Evolutionary conservation across 129 eudicot genomes (phyloP), one percentile per base, ranked within the genome.

Genomic region (Ambrosia artemisiifolia): DNA sequence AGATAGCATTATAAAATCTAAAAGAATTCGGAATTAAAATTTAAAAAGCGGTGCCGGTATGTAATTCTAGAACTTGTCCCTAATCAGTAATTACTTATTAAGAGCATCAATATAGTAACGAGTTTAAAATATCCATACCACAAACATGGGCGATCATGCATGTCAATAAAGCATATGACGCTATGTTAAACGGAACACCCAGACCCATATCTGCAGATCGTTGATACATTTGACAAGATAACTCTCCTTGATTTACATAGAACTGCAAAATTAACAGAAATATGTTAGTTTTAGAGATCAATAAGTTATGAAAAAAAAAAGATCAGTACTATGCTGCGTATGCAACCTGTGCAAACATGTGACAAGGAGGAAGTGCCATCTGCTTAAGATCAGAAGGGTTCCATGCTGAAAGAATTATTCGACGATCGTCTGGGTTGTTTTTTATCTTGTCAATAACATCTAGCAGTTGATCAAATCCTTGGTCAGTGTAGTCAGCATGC

Each of bases 191-290:
- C 14, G 98, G 98, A 63, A 93, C 98, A 14, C 98, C 96, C 6
- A 93, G 86, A 65, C 96, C 98, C 96, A 93, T 89, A 79, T 93
- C 98, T 68, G 98, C 98, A 40, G 98, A 93, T 7, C 96, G 89
- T 78, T 93, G 98, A 79, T 93, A 93, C 98, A 93, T 90, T 76
- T 85, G 96, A 76, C 98, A 93, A 48, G 96, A 93, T 82, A 93
- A 74, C 82, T 93, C 98, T 50, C 98, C 96, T 28, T 90, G 87
- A 77, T 87, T 88, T 19, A 93, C 96, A 74, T 93, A 90, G 65
- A 93, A 93, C 98, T 93, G 85, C 74, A 74, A 24, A 30, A 70
- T 42, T 19, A 72, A 30, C 44, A 55, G 30, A 50, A 48, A 55
- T 17, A 34, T 36, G 43, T 72, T 53, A 65, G 18, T 69, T 69